A percentile compares a stretch with the other conserved stretches of the same genome.
phyloP scores from a whole-genome alignment of 2,329 filamentous ascomycete genomes.

The Aspergillus flavus region DNA sequence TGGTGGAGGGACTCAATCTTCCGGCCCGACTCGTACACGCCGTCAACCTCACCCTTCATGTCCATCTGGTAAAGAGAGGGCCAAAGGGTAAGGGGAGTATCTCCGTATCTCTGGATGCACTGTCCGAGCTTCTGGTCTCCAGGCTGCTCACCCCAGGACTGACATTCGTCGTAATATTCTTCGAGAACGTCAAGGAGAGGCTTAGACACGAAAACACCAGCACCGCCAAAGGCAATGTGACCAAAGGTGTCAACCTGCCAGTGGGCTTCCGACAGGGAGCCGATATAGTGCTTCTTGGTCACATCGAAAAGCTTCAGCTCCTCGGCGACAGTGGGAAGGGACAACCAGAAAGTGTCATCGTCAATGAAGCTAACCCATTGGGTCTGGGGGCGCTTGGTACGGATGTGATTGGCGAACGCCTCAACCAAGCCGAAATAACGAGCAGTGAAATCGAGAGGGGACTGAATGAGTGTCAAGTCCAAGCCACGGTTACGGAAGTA shows the following conservation, averaged over 20 bases:
- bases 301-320: constrained; percentile 43
- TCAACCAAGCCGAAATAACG: constrained; percentile 48
- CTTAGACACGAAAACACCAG: constrained; percentile 47
- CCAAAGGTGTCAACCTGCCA: constrained; percentile 49
- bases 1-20: constrained; percentile 49
- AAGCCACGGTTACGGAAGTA: constrained; percentile 47
- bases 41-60: constrained; percentile 44
- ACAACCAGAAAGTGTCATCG: constrained; percentile 49
- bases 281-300: constrained; percentile 47
- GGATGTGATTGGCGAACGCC: constrained; percentile 43
- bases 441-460: constrained; percentile 45
- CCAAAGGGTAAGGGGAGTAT: constrained; percentile 44
- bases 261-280: constrained; percentile 46
- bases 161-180: constrained; percentile 45
- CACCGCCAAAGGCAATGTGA: constrained; percentile 48
- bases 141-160: constrained; percentile 46
- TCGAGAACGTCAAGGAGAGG: constrained; percentile 43
- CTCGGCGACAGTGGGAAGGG: constrained; percentile 40
- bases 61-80: constrained; percentile 49
- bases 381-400: constrained; percentile 42
- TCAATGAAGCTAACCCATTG: constrained; percentile 48
- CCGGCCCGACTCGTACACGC: constrained; percentile 47
- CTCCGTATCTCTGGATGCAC: constrained; percentile 45
- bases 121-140: constrained; percentile 49
- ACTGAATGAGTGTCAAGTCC: constrained; percentile 42